These are phyloP conservation scores for Wakefieldia striispora DNA, from an alignment of 768 basidiomycete genomes.

Conservation along the genomic window DNA sequence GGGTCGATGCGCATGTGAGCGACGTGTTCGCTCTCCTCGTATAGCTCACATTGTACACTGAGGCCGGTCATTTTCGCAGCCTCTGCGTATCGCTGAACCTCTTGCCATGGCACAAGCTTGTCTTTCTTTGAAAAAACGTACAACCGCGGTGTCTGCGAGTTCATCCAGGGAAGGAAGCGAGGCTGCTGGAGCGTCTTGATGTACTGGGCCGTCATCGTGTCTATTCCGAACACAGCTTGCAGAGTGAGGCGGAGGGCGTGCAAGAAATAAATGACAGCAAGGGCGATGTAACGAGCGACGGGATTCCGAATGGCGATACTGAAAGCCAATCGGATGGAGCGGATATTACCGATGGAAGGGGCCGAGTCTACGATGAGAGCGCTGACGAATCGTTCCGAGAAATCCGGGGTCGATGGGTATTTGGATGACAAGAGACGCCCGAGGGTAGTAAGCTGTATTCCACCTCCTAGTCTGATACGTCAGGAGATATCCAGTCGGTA, in stretches of 20 bases:
- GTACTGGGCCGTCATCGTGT: conserved; percentile 6
- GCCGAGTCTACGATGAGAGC: conserved; percentile 25
- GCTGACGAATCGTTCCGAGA: conserved; percentile 5
- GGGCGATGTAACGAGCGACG: conserved; percentile 6
- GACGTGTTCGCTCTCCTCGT: conserved; percentile 36
- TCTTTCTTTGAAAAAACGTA: conserved; percentile 37
- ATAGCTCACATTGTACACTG: conserved; percentile 28
- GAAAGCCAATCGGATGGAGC: conserved; percentile 23
- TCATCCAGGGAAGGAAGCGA: conserved; percentile 32
- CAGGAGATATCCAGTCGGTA: not conserved
- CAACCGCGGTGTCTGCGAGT: conserved; percentile 30
- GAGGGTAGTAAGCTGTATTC: conserved; percentile 18
- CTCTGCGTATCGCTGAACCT: conserved; percentile 26
- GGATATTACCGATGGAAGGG: conserved; percentile 13
- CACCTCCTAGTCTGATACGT: conserved; percentile 18
- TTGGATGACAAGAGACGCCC: conserved; percentile 18
- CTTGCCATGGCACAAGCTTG: conserved; percentile 26
- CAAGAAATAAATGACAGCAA: conserved; percentile 13
- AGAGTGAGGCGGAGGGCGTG: conserved; percentile 13
- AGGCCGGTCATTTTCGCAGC: conserved; percentile 23
- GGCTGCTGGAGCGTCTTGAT: conserved; percentile 19
- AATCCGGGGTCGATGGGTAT: conserved; percentile 8
- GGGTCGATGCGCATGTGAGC: conserved; percentile 32
- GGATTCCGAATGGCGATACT: conserved; percentile 22
- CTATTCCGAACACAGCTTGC: conserved; percentile 15